Conservation (phyloP, 2,329 filamentous ascomycete genomes). For the Penicillium sp. region DNA sequence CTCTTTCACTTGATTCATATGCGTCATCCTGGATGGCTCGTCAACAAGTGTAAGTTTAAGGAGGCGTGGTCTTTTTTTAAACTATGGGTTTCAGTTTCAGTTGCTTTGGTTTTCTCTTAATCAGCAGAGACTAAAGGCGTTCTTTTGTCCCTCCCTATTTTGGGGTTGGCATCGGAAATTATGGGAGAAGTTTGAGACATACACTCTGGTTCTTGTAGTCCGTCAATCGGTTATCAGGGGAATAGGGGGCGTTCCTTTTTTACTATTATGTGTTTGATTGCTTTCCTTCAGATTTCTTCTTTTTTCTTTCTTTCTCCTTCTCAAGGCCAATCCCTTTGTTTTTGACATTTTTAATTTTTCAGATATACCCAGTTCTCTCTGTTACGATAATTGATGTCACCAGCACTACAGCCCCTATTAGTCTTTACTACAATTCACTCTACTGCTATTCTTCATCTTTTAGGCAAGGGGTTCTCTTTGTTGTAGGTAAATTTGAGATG, state of each 20-base stretch:
- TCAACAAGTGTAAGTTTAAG: background rate
- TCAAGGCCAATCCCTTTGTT: background rate
- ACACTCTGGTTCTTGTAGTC: background rate
- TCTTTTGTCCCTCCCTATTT: background rate
- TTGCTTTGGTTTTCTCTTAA: background rate
- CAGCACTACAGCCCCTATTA: background rate
- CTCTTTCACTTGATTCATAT: background rate
- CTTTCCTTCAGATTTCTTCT: background rate
- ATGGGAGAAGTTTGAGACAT: background rate
- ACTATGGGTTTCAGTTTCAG: background rate
- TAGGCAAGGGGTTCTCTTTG: no score
- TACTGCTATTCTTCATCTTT: background rate
- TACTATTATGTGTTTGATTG: no score
- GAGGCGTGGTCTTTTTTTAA: background rate
- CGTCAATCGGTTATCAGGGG: slow-evolving; percentile 1
- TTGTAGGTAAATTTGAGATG: no score
- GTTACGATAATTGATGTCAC: slow-evolving; percentile 12
- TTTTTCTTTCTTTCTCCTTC: background rate
- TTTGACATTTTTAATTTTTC: slow-evolving; percentile 4
- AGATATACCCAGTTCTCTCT: slow-evolving; percentile 10
- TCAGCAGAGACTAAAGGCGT: background rate
- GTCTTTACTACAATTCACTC: background rate
- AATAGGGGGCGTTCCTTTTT: slow-evolving; percentile 3
- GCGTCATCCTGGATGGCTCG: slow-evolving; percentile 1
- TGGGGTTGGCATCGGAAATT: background rate